phyloP scores from a whole-genome alignment of 805 yeast genomes.

The Yueomyces sp. region DNA sequence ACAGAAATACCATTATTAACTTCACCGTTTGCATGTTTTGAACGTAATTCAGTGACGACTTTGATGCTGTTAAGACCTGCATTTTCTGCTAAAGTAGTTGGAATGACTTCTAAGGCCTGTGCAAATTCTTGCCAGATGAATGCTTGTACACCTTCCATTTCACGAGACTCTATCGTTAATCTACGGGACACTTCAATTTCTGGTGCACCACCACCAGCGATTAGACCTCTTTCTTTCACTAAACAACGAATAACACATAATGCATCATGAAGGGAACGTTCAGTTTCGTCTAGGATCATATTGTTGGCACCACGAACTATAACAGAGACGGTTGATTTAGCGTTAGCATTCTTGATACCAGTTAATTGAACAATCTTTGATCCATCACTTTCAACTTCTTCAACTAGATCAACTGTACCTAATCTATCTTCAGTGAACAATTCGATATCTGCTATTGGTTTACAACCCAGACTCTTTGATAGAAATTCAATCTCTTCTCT shows the following conservation, averaged over 20 bases:
- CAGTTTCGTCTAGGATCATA: constrained; percentile 87
- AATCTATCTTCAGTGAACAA: constrained; percentile 85
- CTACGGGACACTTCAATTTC: constrained; percentile 80
- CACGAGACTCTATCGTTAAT: constrained; percentile 55
- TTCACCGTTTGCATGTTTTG: constrained; percentile 84
- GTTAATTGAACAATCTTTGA: constrained; percentile 81
- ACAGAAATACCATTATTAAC: constrained; percentile 91
- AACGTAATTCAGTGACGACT: constrained; percentile 83
- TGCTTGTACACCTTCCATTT: constrained; percentile 75
- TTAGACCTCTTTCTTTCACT: constrained; percentile 75
- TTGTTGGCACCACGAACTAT: constrained; percentile 91
- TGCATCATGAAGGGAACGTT: constrained; percentile 94
- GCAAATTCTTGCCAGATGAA: constrained; percentile 89
- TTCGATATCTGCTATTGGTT: constrained; percentile 92
- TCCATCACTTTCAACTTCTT: constrained; percentile 81
- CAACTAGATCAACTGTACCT: constrained; percentile 84
- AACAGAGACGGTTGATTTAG: constrained; percentile 60
- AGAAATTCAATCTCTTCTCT: constrained; percentile 93
- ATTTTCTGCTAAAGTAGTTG: constrained; percentile 88
- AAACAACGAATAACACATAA: constrained; percentile 86
- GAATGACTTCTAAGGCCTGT: constrained; percentile 80
- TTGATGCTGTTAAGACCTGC: constrained; percentile 88
- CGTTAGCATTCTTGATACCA: constrained; percentile 42
- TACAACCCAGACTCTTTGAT: constrained; percentile 71
- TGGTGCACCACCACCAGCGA: constrained; percentile 99